phyloP scores from a whole-genome alignment of 352 stramenopile genomes.

The Chrysophaeum taylorii region DNA sequence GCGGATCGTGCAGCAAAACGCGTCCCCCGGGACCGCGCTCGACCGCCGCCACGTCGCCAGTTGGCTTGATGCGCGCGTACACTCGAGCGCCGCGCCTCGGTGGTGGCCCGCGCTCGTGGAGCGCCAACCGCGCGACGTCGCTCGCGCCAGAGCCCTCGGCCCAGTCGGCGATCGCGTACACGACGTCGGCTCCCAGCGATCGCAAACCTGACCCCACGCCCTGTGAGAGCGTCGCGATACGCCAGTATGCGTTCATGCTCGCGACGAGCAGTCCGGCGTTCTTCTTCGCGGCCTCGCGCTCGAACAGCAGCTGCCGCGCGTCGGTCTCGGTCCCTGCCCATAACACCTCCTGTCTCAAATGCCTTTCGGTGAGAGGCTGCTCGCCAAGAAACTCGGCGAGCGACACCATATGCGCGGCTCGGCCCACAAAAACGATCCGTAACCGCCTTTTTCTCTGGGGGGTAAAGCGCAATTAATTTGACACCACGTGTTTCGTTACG shows the following conservation, averaged over 20 bases:
- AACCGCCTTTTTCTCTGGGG: too few species aligned
- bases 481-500: too few species aligned
- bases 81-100: background rate
- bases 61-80: too few species aligned
- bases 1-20: constrained; percentile 27
- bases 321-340: background rate
- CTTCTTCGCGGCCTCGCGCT: background rate
- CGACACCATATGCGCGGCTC: too few species aligned
- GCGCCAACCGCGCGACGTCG: background rate
- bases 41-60: background rate
- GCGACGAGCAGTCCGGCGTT: background rate
- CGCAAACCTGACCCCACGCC: too few species aligned
- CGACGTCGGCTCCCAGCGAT: background rate
- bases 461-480: too few species aligned
- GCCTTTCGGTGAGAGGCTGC: background rate
- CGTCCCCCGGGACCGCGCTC: background rate
- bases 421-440: too few species aligned
- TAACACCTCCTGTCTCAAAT: background rate
- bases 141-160: background rate
- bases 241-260: background rate
- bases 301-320: constrained; percentile 7
- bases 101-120: background rate
- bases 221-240: background rate
- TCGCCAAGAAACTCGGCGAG: background rate
- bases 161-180: background rate